Evolutionary conservation across 169 alveolate genomes (phyloP).

Genomic region (Babesia divergens): DNA sequence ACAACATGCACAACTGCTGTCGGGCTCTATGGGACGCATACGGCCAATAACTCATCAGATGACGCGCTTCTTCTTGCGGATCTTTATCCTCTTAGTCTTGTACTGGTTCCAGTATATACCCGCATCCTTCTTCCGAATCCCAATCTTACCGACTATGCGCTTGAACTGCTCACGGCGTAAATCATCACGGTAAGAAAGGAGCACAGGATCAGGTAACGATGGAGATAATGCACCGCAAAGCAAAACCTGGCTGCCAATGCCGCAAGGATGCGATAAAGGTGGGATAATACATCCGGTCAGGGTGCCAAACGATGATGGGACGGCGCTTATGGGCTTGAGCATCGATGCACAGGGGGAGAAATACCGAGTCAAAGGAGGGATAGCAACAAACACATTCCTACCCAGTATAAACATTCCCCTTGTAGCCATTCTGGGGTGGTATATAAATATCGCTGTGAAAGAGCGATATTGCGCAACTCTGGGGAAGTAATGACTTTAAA

Average conservation of each 20-base stretch:
- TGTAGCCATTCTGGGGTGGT: no score
- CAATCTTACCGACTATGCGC: constrained; percentile 73
- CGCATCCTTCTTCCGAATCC: constrained; percentile 73
- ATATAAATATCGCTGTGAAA: no score
- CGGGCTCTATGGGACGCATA: no score
- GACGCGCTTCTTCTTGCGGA: constrained; percentile 69
- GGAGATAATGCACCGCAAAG: neutral
- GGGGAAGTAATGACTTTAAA: neutral
- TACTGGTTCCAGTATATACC: constrained; percentile 77
- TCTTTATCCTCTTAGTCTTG: constrained; percentile 70
- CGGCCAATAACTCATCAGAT: no score
- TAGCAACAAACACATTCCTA: constrained; percentile 3
- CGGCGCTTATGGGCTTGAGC: no score
- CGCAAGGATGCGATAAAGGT: no score
- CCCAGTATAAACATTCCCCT: neutral
- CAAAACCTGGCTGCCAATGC: no score
- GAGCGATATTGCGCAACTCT: neutral
- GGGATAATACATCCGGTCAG: no score
- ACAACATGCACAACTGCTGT: no score
- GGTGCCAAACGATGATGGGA: no score
- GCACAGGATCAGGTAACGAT: neutral
- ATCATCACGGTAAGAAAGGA: constrained; percentile 40
- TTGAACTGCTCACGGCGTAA: constrained; percentile 70
- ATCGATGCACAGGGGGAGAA: no score
- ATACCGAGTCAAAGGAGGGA: no score